Evolutionary conservation across 106 monocot genomes (phyloP), one percentile per base, ranked within the genome.

Genomic region (Amphibolis antarctica): DNA sequence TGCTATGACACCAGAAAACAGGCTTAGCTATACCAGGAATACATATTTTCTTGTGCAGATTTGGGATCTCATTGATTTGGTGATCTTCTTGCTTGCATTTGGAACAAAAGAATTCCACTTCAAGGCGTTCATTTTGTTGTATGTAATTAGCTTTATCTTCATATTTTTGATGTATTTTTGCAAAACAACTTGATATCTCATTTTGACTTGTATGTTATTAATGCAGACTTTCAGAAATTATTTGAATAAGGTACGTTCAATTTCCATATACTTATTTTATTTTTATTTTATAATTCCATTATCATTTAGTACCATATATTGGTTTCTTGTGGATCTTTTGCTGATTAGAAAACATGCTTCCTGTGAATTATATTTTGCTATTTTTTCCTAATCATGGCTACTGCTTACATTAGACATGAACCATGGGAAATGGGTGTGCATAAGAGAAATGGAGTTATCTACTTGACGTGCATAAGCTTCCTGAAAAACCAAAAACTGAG

Each of bases 381-480:
- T 65, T 73, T 28, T 43, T 46, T 79, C 59, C 62, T 91, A 91
- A 91, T 98, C 76, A 46, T 98, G 67, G 80, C 98, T 63, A 91
- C 87, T 59, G 87, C 87, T 50, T 98, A 98, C 64, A 87, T 98
- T 47, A 84, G 82, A 73, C 71, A 85, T 81, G 98, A 98, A 46
- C 91, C 91, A 63, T 98, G 98, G 98, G 88, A 90, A 77, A 91
- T 98, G 98, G 98, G 98, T 46, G 91, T 98, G 48, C 91, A 98
- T 67, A 98, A 91, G 71, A 78, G 85, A 71, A 82, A 87, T 61
- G 91, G 98, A 21, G 85, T 88, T 70, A 83, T 98, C 31, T 91
- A 98, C 69, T 98, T 73, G 88, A 98, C 75, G 91, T 91, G 36
- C 98, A 98, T 71, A 98, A 98, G 60, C 80, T 98, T 69, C 91